Evolutionary conservation across 2,329 filamentous ascomycete genomes (phyloP).

Genomic region (Pestalotiopsis fici): DNA sequence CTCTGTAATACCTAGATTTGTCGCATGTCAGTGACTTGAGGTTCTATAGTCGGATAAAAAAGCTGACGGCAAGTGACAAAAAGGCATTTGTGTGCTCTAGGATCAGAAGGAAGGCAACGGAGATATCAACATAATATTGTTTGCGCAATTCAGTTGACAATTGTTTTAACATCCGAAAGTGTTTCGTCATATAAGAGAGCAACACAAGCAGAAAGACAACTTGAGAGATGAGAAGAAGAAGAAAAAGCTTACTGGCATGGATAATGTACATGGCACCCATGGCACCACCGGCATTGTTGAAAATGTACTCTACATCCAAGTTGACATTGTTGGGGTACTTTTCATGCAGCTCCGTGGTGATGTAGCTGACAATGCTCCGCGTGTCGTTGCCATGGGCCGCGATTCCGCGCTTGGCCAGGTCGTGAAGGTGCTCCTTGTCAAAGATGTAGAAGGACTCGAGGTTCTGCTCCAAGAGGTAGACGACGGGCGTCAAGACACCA

Average conservation of each 20-base stretch:
- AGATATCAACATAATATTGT: slow-evolving; percentile 4
- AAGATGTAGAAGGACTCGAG: slow-evolving; percentile 75
- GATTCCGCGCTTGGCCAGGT: slow-evolving; percentile 67
- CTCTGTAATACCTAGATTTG: slow-evolving; percentile 68
- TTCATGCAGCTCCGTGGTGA: slow-evolving; percentile 66
- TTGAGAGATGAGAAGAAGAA: not conserved
- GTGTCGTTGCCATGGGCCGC: slow-evolving; percentile 75
- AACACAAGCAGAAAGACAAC: not conserved
- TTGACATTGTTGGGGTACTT: slow-evolving; percentile 61
- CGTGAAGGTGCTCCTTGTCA: slow-evolving; percentile 65
- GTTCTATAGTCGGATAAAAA: not conserved
- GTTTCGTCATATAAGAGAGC: slow-evolving; percentile 5
- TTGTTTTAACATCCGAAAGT: slow-evolving; percentile 6
- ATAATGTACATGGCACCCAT: slow-evolving; percentile 93
- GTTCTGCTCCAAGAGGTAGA: slow-evolving; percentile 59
- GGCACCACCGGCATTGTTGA: slow-evolving; percentile 88
- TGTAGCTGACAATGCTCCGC: slow-evolving; percentile 64
- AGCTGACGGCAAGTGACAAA: not conserved
- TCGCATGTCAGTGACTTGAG: not conserved
- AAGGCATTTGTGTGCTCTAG: not conserved
- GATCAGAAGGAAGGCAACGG: slow-evolving; percentile 9
- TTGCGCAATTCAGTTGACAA: slow-evolving; percentile 7
- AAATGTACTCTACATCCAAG: slow-evolving; percentile 79
- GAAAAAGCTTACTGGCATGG: slow-evolving; percentile 68
- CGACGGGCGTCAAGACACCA: slow-evolving; percentile 47